A percentile compares a stretch with the other conserved stretches of the same genome.
Conservation (phyloP, 2,329 filamentous ascomycete species). For the Beauveria bassiana region DNA sequence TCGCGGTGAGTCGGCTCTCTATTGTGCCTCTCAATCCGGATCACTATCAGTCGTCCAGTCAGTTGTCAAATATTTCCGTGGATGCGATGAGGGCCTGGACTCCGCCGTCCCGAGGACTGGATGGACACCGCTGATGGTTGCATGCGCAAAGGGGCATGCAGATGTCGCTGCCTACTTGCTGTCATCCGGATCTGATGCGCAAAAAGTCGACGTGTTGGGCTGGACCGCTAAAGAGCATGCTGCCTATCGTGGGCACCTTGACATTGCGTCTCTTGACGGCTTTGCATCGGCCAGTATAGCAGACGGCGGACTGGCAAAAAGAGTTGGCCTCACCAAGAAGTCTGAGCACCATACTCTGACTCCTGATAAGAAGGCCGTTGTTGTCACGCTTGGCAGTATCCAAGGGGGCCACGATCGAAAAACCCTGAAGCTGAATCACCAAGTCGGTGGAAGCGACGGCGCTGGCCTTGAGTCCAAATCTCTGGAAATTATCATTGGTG, state of each 20-base stretch:
- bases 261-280: slow-evolving; percentile 16
- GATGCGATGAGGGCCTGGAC: slow-evolving; percentile 13
- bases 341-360: not conserved
- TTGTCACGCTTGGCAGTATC: slow-evolving; percentile 13
- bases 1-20: slow-evolving; percentile 17
- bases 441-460: too few species aligned
- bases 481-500: slow-evolving; percentile 12
- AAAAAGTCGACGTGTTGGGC: slow-evolving; percentile 15
- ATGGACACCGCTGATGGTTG: slow-evolving; percentile 27
- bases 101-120: slow-evolving; percentile 16
- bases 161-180: slow-evolving; percentile 21
- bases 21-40: slow-evolving; percentile 19
- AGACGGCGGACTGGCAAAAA: not conserved
- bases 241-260: slow-evolving; percentile 25
- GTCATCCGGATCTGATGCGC: slow-evolving; percentile 16
- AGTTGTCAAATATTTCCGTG: slow-evolving; percentile 14
- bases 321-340: not conserved
- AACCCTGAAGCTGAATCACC: not conserved
- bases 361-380: slow-evolving; percentile 3
- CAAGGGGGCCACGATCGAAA: slow-evolving; percentile 12
- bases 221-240: slow-evolving; percentile 29
- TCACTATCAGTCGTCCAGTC: slow-evolving; percentile 5
- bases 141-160: slow-evolving; percentile 21
- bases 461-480: not conserved
- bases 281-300: not conserved